These are phyloP conservation scores for Ophiocordyceps camponoti-saundersi DNA, from an alignment of 2,329 filamentous ascomycete species.

Conservation along the genomic window DNA sequence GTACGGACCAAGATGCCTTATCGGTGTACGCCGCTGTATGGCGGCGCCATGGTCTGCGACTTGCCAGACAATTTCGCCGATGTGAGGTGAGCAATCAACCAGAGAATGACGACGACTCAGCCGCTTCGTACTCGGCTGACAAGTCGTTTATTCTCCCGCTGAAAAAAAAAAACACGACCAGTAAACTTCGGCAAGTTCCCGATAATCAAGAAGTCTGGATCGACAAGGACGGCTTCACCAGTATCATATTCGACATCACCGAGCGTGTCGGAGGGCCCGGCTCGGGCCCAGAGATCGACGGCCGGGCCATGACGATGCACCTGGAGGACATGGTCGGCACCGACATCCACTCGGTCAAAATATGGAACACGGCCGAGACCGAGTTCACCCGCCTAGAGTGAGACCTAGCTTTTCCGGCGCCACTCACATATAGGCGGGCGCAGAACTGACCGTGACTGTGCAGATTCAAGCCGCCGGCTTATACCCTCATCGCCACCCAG, in stretches of 20 bases:
- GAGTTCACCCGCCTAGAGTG: conserved; percentile 38
- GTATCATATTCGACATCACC: conserved; percentile 79
- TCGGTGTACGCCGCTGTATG: conserved; percentile 46
- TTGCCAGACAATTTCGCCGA: conserved; percentile 53
- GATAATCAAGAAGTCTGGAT: conserved; percentile 90
- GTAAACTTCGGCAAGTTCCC: conserved; percentile 57
- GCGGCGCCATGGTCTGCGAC: conserved; percentile 53
- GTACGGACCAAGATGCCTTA: conserved; percentile 30
- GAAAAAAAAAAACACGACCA: no score
- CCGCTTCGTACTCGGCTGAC: background rate
- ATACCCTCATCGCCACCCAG: conserved; percentile 54
- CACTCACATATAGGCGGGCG: no score
- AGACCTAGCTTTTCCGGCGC: conserved; percentile 5
- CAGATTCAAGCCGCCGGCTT: conserved; percentile 35
- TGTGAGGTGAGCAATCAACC: conserved; percentile 38
- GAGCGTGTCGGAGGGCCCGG: conserved; percentile 52
- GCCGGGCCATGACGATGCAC: conserved; percentile 51
- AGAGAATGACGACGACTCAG: background rate
- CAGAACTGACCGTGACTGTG: background rate
- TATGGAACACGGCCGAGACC: conserved; percentile 48
- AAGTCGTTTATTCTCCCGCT: background rate
- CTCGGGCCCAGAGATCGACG: conserved; percentile 42
- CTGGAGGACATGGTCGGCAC: conserved; percentile 52
- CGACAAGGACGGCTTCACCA: conserved; percentile 67
- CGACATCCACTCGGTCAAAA: conserved; percentile 44